Conservation (phyloP, 352 stramenopile species). For the Globisporangium ultimum region DNA sequence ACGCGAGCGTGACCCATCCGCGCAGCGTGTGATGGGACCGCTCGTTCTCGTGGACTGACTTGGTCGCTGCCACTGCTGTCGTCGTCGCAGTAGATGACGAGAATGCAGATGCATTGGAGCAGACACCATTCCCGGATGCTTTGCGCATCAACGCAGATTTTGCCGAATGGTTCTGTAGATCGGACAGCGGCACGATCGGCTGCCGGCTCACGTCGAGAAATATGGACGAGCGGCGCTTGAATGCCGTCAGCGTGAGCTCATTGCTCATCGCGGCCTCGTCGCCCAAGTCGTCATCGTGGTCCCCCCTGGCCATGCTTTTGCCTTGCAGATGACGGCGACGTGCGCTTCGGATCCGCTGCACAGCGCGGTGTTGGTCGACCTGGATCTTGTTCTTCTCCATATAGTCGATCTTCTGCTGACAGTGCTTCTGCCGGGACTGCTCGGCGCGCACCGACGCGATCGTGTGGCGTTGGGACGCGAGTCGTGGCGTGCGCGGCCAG, state of each 20-base stretch:
- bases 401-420: neutral
- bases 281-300: neutral
- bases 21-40: constrained; percentile 11
- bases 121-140: neutral
- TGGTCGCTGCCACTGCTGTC: neutral
- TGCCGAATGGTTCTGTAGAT: neutral
- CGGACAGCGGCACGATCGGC: neutral
- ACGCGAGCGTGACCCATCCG: constrained; percentile 37
- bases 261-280: neutral
- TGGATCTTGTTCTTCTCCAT: constrained; percentile 23
- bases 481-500: constrained; percentile 42
- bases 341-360: constrained; percentile 17
- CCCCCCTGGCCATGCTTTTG: constrained; percentile 3
- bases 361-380: constrained; percentile 21
- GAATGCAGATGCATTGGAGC: neutral
- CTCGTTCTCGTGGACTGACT: constrained; percentile 2
- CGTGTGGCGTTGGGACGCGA: constrained; percentile 21
- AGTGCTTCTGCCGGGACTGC: constrained; percentile 1
- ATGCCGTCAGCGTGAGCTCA: neutral
- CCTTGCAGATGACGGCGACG: constrained; percentile 1
- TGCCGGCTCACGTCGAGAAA: constrained; percentile 20
- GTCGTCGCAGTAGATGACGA: neutral
- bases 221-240: constrained; percentile 33
- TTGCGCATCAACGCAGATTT: neutral
- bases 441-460: constrained; percentile 1